Conservation (phyloP, 2,329 filamentous ascomycete genomes). For the Aphanocladium album region DNA sequence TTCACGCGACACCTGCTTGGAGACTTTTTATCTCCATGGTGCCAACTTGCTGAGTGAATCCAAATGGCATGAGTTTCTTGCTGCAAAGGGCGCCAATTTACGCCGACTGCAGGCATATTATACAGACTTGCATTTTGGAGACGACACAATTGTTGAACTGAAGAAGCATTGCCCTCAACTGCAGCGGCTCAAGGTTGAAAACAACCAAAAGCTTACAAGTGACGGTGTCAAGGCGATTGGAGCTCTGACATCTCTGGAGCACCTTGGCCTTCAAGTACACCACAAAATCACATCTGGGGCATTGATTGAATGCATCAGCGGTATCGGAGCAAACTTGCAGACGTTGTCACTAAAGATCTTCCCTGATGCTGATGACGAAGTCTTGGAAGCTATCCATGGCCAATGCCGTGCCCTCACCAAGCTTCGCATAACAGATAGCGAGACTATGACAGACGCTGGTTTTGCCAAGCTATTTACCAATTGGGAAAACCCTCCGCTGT, state of each 20-base stretch:
- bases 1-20: slow-evolving; percentile 63
- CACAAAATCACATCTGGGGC: slow-evolving; percentile 50
- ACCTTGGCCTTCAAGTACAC: slow-evolving; percentile 68
- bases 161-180: slow-evolving; percentile 62
- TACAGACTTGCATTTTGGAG: slow-evolving; percentile 75
- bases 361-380: slow-evolving; percentile 57
- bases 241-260: slow-evolving; percentile 58
- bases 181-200: slow-evolving; percentile 69
- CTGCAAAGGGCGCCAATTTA: slow-evolving; percentile 58
- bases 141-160: slow-evolving; percentile 62
- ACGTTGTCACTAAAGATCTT: slow-evolving; percentile 75
- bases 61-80: slow-evolving; percentile 68
- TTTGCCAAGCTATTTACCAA: slow-evolving; percentile 67
- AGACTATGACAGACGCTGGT: slow-evolving; percentile 67
- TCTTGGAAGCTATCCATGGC: slow-evolving; percentile 66
- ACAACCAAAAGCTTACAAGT: slow-evolving; percentile 70
- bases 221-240: slow-evolving; percentile 61
- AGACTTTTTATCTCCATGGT: slow-evolving; percentile 72
- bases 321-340: slow-evolving; percentile 60
- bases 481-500: slow-evolving; percentile 71
- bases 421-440: slow-evolving; percentile 75
- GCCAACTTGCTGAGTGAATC: slow-evolving; percentile 76
- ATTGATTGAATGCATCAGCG: slow-evolving; percentile 56
- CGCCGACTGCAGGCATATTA: slow-evolving; percentile 72
- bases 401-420: slow-evolving; percentile 66